phyloP scores from a whole-genome alignment of 345 rosid genomes.

The Mallotus nudiflorus region DNA sequence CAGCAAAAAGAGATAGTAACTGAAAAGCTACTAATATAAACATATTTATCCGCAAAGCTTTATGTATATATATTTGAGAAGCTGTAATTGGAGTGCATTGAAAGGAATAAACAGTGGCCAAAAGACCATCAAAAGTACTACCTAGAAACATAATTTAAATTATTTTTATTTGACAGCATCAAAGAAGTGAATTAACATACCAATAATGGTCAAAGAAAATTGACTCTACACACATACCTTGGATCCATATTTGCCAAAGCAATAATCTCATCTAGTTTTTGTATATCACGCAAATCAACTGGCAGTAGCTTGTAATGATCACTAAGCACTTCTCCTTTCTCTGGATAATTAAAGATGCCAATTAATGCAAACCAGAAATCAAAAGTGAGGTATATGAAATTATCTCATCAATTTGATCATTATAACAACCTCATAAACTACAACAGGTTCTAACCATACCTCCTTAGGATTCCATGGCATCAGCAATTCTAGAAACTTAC shows the following conservation, averaged over 20 bases:
- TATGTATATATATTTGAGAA: no score
- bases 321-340: slow-evolving; percentile 82
- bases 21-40: neutral
- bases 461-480: neutral
- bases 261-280: slow-evolving; percentile 66
- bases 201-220: neutral
- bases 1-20: neutral
- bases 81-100: neutral
- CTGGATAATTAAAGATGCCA: slow-evolving; percentile 40
- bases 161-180: neutral
- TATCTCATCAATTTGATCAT: neutral
- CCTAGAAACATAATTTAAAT: neutral
- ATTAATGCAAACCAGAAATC: slow-evolving; percentile 12
- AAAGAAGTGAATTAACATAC: neutral
- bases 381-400: neutral
- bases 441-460: slow-evolving; percentile 8
- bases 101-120: neutral
- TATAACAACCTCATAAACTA: neutral
- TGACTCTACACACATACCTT: slow-evolving; percentile 43
- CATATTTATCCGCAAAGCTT: no score
- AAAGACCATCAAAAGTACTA: neutral
- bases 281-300: slow-evolving; percentile 76
- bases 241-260: slow-evolving; percentile 79
- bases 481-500: slow-evolving; percentile 33
- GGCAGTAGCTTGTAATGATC: slow-evolving; percentile 92